phyloP scores from a whole-genome alignment of 2,329 filamentous ascomycete genomes.

The Ceratocystis lukuohia region DNA sequence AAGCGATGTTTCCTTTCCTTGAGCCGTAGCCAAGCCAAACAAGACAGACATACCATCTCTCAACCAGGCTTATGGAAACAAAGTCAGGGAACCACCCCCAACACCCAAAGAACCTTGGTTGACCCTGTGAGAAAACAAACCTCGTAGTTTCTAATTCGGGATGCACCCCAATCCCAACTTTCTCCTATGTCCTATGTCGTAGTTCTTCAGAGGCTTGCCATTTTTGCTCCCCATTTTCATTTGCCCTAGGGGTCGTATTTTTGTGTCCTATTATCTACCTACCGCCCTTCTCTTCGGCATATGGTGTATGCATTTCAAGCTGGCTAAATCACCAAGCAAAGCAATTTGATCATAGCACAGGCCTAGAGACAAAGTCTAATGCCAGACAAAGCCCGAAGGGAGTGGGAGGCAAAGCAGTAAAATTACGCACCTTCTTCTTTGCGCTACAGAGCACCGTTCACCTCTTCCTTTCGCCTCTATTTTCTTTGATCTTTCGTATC shows the following conservation, averaged over 20 bases:
- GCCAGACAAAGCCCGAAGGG: background rate
- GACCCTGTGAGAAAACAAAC: background rate
- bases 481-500: background rate
- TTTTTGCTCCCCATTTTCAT: background rate
- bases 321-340: background rate
- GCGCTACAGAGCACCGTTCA: background rate
- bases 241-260: background rate
- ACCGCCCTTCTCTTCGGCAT: background rate
- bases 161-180: background rate
- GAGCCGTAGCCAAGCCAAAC: background rate
- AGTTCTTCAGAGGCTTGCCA: too few relatives aligned
- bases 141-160: background rate
- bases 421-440: background rate
- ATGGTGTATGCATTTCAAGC: background rate
- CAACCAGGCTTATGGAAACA: background rate
- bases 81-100: background rate
- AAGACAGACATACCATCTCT: background rate
- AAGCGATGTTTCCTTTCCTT: background rate
- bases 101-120: background rate
- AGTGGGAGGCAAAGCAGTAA: background rate
- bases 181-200: background rate
- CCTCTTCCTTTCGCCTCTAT: background rate
- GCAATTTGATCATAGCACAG: background rate
- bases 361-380: background rate
- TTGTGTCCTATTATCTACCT: background rate